These are phyloP conservation scores for Exophiala lecanii-corni DNA, from an alignment of 2,329 filamentous ascomycete species.

Conservation along the genomic window DNA sequence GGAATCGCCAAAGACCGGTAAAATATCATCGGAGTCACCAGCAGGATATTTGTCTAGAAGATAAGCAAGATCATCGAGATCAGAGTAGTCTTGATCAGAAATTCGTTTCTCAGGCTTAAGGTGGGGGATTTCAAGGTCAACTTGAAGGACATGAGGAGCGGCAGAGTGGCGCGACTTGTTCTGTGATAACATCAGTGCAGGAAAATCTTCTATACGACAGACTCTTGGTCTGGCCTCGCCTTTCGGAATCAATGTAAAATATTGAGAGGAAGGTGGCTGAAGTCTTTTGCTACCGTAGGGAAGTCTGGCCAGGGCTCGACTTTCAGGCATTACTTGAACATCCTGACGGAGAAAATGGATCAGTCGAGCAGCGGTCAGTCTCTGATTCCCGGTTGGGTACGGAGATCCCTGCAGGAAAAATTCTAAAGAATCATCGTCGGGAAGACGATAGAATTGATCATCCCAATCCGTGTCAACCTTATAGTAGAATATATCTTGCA, in stretches of 20 bases:
- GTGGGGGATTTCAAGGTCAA: neutral
- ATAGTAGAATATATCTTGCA: constrained; percentile 42
- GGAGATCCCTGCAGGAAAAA: constrained; percentile 3
- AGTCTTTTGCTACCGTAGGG: constrained; percentile 11
- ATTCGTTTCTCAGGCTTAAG: neutral
- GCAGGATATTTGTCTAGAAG: constrained; percentile 43
- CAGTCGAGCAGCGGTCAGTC: constrained; percentile 10
- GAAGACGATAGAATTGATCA: constrained; percentile 28
- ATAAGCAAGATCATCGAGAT: constrained; percentile 28
- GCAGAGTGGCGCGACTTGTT: too few species aligned
- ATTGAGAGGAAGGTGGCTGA: constrained; percentile 10
- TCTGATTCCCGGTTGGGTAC: constrained; percentile 27
- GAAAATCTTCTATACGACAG: constrained; percentile 11
- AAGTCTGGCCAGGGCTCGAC: constrained; percentile 6
- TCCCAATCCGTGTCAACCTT: constrained; percentile 27
- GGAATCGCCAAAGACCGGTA: constrained; percentile 55
- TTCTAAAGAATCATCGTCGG: constrained; percentile 16
- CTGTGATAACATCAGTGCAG: constrained; percentile 7
- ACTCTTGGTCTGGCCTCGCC: constrained; percentile 8
- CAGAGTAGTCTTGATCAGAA: neutral
- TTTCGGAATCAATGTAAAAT: constrained; percentile 17
- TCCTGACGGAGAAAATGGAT: constrained; percentile 15
- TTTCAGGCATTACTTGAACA: constrained; percentile 5
- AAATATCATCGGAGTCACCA: constrained; percentile 36
- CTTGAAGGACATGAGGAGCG: neutral